Base-by-base conservation (phyloP, 2,329 filamentous ascomycete genomes). In the Trichophyton equinum region DNA sequence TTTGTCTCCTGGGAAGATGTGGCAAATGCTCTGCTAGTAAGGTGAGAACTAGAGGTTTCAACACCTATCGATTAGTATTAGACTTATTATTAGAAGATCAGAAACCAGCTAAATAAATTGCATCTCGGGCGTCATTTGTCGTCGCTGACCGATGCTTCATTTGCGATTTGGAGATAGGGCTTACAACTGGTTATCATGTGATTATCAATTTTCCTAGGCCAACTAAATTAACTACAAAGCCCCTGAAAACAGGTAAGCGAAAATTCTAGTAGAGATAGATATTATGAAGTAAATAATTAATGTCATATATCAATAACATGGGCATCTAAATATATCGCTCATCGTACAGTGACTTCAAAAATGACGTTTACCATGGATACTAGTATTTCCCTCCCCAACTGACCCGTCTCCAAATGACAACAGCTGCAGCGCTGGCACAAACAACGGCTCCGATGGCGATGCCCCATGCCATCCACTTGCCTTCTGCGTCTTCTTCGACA, bases 381-480 rank as follows among this genome's bases (percentile, higher is more conserved):
- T 25, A 51, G 6, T 44, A 73, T 56, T 61, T 64, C 42, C 69
- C 69, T 60, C 72, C 71, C 5, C 72, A 72, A 59, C 72, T 72
- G 4, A 74, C 75, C 63, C 77, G 76, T 69, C 79, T 81, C 83
- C 83, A 86, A 46, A 85, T 81, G 68, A 83, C 80, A 7, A 81
- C 77, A 7, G 81, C 79, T 8, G 82, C 83, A 4, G 79, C 81
- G 11, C 78, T 80, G 11, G 81, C 82, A 66, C 81, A 83, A 46
- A 82, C 77, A 6, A 81, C 78, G 5, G 89, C 91, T 0, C 88
- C 89, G 3, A 95, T 76, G 1, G 89, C 90, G 68, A 97, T 83
- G 68, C 95, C 96, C 69, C 96, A 78, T 64, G 88, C 86, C 64
- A 91, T 90, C 67, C 89, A 83, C 73, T 96, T 92, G 3, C 87